Percentiles rank a stretch among this genome's conserved stretches.
Evolutionary conservation across 805 yeast species (phyloP).

Genomic region (Metschnikowia amazonensis): DNA sequence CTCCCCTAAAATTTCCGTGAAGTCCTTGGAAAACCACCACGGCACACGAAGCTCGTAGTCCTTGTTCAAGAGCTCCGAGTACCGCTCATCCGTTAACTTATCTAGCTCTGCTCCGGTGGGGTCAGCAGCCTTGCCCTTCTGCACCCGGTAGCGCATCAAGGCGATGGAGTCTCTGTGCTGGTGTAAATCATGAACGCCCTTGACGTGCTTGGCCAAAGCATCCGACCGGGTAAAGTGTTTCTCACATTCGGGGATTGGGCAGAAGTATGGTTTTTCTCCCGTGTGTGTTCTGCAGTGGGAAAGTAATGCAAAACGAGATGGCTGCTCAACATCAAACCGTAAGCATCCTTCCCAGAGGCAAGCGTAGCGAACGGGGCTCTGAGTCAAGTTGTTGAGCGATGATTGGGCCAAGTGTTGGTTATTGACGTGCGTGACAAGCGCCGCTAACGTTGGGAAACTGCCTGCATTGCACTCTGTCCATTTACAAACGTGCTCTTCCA

Average conservation of each 20-base stretch:
- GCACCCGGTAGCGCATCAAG: constrained; percentile 27
- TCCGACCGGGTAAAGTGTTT: constrained; percentile 56
- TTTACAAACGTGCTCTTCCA: constrained; percentile 23
- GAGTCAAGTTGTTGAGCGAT: constrained; percentile 16
- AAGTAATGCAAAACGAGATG: constrained; percentile 53
- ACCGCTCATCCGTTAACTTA: constrained; percentile 28
- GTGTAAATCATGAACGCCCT: constrained; percentile 55
- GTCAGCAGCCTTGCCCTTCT: constrained; percentile 26
- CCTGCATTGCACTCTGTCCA: constrained; percentile 30
- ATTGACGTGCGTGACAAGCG: constrained; percentile 32
- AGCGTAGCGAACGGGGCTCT: constrained; percentile 35
- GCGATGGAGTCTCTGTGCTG: constrained; percentile 32
- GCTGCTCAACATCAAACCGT: constrained; percentile 48
- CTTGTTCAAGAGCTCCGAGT: constrained; percentile 26
- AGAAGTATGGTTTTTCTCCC: constrained; percentile 57
- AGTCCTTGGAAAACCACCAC: constrained; percentile 39
- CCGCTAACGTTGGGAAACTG: constrained; percentile 20
- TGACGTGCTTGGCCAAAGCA: constrained; percentile 61
- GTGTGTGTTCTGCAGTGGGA: constrained; percentile 65
- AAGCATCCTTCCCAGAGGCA: constrained; percentile 65
- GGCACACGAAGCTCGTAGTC: constrained; percentile 36
- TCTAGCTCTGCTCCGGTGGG: constrained; percentile 22
- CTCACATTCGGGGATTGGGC: constrained; percentile 65
- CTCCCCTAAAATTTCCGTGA: constrained; percentile 24
- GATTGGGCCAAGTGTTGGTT: constrained; percentile 27